Conservation (phyloP, 164 flowering plant genomes). For the Stephania cephalantha region DNA sequence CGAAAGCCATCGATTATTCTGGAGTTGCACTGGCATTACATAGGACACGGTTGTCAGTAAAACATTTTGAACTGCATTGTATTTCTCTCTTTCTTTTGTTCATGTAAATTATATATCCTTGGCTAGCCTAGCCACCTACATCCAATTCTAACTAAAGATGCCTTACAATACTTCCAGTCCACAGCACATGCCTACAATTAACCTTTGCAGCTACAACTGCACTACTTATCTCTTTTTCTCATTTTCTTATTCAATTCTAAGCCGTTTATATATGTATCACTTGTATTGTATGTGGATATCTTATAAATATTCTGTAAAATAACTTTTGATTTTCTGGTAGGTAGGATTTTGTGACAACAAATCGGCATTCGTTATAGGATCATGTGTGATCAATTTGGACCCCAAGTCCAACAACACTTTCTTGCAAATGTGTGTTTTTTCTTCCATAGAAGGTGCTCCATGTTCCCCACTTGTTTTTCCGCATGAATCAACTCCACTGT, state of each 20-base stretch:
- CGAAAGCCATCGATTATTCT: no score
- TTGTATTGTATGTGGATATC: neutral
- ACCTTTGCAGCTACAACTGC: neutral
- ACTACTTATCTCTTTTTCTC: neutral
- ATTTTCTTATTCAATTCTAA: constrained; percentile 2
- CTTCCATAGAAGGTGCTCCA: neutral
- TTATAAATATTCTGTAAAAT: neutral
- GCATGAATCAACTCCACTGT: constrained; percentile 1
- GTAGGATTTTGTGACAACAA: neutral
- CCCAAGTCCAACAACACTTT: neutral
- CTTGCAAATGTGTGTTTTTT: neutral
- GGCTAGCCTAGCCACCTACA: neutral
- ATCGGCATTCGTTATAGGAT: neutral
- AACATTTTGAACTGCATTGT: no score
- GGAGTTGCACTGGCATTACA: no score
- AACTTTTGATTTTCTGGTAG: neutral
- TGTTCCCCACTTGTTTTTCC: constrained; percentile 1
- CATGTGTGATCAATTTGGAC: neutral
- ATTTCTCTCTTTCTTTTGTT: no score
- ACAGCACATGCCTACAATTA: constrained; percentile 20
- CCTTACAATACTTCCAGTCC: constrained; percentile 11
- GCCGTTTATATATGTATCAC: neutral
- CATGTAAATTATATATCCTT: neutral
- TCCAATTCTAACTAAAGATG: constrained; percentile 23
- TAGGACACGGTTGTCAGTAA: no score